A percentile compares a stretch with the other conserved stretches of the same genome.
phyloP scores from a whole-genome alignment of 2,329 filamentous ascomycete genomes.

The Fusarium robinianum region DNA sequence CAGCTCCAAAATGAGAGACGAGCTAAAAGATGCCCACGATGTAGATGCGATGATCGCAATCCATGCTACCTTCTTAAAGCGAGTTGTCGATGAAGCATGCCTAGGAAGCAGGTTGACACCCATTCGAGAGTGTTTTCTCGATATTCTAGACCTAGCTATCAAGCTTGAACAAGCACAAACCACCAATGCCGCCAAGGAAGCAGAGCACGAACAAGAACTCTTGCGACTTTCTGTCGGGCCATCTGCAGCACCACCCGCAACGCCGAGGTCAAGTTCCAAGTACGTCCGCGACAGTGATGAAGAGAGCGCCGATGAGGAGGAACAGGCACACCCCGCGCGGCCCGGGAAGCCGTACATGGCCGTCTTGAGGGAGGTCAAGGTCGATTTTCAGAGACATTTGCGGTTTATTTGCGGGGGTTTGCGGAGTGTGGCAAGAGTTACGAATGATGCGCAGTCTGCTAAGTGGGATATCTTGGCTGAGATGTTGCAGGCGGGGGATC shows the following conservation, averaged over 20 bases:
- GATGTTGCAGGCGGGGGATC: constrained; percentile 64
- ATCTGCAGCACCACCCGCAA: constrained; percentile 21
- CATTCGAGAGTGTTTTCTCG: constrained; percentile 74
- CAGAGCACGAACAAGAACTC: constrained; percentile 40
- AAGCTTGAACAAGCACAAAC: constrained; percentile 66
- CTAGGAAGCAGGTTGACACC: constrained; percentile 70
- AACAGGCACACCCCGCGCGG: constrained; percentile 12
- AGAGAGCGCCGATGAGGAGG: constrained; percentile 41
- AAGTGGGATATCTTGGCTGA: constrained; percentile 84
- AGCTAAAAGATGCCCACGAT: constrained; percentile 66
- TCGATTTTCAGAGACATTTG: constrained; percentile 67
- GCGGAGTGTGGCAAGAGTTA: constrained; percentile 74
- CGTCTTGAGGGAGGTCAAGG: constrained; percentile 60
- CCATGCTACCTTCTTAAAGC: constrained; percentile 66
- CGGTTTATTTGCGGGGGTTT: constrained; percentile 75
- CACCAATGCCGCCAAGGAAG: constrained; percentile 44
- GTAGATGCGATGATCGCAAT: constrained; percentile 79
- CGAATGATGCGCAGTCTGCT: constrained; percentile 60
- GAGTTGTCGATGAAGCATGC: constrained; percentile 69
- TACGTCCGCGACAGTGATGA: constrained; percentile 38
- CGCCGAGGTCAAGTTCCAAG: constrained; percentile 29
- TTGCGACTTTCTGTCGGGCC: constrained; percentile 34
- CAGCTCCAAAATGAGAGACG: constrained; percentile 57
- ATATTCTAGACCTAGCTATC: constrained; percentile 75
- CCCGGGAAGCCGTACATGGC: constrained; percentile 52